These are phyloP conservation scores for Puccinia brachypodii DNA, from an alignment of 1,284 basidiomycete genomes.

Conservation along the genomic window DNA sequence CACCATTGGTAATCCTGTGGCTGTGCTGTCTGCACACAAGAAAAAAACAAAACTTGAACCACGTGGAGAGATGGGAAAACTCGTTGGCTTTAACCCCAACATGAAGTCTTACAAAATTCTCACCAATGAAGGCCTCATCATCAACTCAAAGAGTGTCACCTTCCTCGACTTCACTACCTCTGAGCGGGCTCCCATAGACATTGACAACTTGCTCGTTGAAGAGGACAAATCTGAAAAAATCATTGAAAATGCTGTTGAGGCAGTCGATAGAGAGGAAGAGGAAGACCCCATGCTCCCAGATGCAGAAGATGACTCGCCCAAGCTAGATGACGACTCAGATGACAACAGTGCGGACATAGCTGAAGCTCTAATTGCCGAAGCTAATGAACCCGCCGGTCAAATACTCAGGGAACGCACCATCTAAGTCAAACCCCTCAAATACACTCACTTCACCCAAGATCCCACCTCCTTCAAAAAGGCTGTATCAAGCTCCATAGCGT, in stretches of 20 bases:
- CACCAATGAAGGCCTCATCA: background rate
- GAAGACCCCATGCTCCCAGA: background rate
- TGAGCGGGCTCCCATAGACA: background rate
- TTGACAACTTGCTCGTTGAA: background rate
- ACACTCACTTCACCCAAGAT: background rate
- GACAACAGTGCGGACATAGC: background rate
- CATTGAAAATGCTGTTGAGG: background rate
- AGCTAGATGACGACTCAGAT: background rate
- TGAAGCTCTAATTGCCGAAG: no score
- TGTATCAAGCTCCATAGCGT: background rate
- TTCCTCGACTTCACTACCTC: background rate
- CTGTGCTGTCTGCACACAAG: background rate
- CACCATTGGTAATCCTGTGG: background rate
- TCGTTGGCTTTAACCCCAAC: background rate
- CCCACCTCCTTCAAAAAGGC: background rate
- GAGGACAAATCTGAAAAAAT: background rate
- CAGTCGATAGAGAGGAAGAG: background rate
- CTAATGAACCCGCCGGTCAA: background rate
- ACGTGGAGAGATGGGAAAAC: background rate
- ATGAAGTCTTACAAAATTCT: background rate
- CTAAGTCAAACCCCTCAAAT: background rate
- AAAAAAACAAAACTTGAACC: background rate
- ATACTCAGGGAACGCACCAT: background rate
- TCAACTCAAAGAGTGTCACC: background rate
- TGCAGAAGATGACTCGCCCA: background rate